phyloP scores from a whole-genome alignment of 1,139 yeast species.

The Arxiozyma bovina region DNA sequence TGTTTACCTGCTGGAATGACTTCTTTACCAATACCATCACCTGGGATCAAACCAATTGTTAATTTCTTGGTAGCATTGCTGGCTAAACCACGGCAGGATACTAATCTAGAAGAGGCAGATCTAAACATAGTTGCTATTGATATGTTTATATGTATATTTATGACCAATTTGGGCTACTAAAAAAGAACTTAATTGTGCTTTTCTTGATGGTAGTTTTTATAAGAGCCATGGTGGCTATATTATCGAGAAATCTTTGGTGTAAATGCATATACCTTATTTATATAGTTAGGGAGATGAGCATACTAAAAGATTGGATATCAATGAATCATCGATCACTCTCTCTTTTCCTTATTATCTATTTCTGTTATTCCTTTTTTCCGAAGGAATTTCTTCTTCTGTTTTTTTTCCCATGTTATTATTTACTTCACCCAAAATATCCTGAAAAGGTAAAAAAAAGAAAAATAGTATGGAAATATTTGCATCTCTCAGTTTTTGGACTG shows the following conservation, averaged over 20 bases:
- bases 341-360: not conserved
- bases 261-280: not conserved
- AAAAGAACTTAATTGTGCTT: too few species aligned
- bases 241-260: not conserved
- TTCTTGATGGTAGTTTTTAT: too few species aligned
- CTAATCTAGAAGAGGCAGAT: slow-evolving; percentile 17
- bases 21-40: slow-evolving; percentile 97
- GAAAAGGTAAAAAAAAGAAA: not conserved
- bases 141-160: too few species aligned
- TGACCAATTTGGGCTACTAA: too few species aligned
- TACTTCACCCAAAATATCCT: not conserved
- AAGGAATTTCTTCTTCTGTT: not conserved
- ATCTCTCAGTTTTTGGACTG: too few species aligned
- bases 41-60: slow-evolving; percentile 67
- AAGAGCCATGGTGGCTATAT: too few species aligned
- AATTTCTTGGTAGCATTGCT: slow-evolving; percentile 18
- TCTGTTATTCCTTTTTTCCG: not conserved
- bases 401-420: not conserved
- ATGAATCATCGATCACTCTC: not conserved
- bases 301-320: not conserved
- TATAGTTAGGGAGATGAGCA: not conserved
- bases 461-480: too few species aligned
- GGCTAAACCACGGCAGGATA: slow-evolving; percentile 21
- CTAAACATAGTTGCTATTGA: slow-evolving; percentile 18
- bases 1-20: slow-evolving; percentile 92